phyloP scores from a whole-genome alignment of 2,329 filamentous ascomycete species.

The Fusarium sambucinum region DNA sequence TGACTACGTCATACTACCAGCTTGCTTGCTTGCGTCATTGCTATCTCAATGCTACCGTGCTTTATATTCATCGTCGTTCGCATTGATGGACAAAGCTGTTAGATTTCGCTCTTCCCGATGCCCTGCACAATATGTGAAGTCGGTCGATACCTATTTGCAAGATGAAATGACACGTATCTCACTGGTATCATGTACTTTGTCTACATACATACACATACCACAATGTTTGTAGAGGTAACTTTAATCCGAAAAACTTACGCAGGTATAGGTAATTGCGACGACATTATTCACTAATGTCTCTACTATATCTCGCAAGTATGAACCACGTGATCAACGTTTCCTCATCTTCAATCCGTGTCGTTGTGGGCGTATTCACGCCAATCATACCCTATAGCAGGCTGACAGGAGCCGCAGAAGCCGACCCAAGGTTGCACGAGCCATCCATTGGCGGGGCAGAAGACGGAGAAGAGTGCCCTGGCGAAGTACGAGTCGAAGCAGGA shows the following conservation, averaged over 20 bases:
- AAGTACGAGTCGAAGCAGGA: slow-evolving; percentile 21
- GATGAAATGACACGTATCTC: neutral
- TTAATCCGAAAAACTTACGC: neutral
- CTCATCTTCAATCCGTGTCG: slow-evolving; percentile 3
- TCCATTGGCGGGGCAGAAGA: slow-evolving; percentile 38
- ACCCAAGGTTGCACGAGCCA: slow-evolving; percentile 29
- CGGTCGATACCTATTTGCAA: neutral
- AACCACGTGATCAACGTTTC: slow-evolving; percentile 27
- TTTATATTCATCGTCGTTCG: slow-evolving; percentile 5
- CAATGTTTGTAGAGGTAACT: neutral
- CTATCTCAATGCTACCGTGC: slow-evolving; percentile 10
- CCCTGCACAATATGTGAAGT: neutral
- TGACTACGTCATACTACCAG: slow-evolving; percentile 27
- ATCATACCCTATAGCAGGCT: slow-evolving; percentile 31
- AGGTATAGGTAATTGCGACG: slow-evolving; percentile 14
- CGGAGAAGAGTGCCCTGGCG: slow-evolving; percentile 35
- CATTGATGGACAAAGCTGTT: neutral
- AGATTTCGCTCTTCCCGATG: neutral
- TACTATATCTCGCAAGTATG: neutral
- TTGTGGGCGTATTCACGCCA: slow-evolving; percentile 31
- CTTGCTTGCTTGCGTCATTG: slow-evolving; percentile 29
- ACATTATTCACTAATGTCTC: neutral
- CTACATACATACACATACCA: too few relatives aligned
- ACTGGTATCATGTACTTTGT: neutral
- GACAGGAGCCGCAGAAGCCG: slow-evolving; percentile 40